Percentiles rank a stretch among this genome's conserved stretches.
Conservation (phyloP, 768 basidiomycete genomes). For the Trametopsis cervina region DNA sequence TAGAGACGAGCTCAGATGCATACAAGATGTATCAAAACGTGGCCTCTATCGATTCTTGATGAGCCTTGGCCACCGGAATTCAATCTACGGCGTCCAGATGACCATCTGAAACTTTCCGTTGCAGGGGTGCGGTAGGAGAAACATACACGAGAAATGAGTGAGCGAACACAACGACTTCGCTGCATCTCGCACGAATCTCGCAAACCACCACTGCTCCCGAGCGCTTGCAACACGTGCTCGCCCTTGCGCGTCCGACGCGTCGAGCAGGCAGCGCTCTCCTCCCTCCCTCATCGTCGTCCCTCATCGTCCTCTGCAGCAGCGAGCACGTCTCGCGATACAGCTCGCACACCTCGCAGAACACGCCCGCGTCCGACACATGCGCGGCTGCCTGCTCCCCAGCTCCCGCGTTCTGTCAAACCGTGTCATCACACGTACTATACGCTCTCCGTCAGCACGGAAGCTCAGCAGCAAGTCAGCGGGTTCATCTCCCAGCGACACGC, state of each 20-base stretch:
- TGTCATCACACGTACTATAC: background rate
- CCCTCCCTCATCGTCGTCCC: background rate
- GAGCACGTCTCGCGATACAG: too few relatives aligned
- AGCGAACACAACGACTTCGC: too few relatives aligned
- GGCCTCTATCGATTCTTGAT: conserved; percentile 9
- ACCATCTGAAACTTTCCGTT: too few relatives aligned
- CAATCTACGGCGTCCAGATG: too few relatives aligned
- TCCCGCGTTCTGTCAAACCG: background rate
- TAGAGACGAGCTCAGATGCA: too few relatives aligned
- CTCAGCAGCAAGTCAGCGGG: background rate
- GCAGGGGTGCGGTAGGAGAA: too few relatives aligned
- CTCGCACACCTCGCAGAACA: too few relatives aligned
- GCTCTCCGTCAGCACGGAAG: background rate
- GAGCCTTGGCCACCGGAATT: too few relatives aligned
- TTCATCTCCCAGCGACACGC: background rate
- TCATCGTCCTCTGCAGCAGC: background rate
- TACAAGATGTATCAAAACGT: conserved; percentile 10
- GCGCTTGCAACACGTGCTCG: background rate
- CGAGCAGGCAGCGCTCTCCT: background rate
- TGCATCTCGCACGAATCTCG: too few relatives aligned
- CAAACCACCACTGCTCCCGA: too few relatives aligned
- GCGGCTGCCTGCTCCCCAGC: background rate
- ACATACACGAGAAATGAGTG: too few relatives aligned
- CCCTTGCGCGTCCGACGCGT: background rate
- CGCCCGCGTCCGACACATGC: background rate